Conservation (phyloP, 1,139 yeast genomes). For the Candida tetrigidarum region DNA sequence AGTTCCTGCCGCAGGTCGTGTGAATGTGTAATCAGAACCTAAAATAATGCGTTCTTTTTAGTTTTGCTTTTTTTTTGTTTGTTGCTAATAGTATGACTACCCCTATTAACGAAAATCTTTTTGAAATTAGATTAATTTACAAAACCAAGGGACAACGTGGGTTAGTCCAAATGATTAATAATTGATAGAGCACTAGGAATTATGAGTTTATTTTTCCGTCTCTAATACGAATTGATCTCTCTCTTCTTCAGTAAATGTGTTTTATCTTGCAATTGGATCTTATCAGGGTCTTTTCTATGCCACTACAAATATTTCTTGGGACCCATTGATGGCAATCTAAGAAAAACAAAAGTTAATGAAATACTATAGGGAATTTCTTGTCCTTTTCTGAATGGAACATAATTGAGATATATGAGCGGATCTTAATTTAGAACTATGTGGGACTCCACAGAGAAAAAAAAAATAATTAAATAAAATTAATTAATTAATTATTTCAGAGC, state of each 20-base stretch:
- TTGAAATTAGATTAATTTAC: slow-evolving; percentile 2
- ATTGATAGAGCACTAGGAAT: not conserved
- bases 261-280: not conserved
- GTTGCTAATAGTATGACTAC: not conserved
- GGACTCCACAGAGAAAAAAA: not conserved
- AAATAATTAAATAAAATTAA: not conserved
- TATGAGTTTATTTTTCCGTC: not conserved
- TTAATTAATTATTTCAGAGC: not conserved
- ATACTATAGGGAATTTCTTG: too few species aligned
- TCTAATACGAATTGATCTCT: too few species aligned
- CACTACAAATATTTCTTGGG: too few species aligned
- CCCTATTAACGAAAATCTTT: not conserved
- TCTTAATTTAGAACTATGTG: too few species aligned
- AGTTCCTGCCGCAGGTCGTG: slow-evolving; percentile 1
- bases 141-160: not conserved
- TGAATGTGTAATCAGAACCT: not conserved
- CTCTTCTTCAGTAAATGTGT: not conserved
- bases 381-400: too few species aligned
- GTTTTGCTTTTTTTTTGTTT: not conserved
- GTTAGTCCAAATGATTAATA: not conserved
- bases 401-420: too few species aligned
- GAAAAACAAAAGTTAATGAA: too few species aligned
- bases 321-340: too few species aligned
- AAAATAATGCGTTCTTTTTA: too few species aligned
- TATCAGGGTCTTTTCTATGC: not conserved